These are phyloP conservation scores for Aspergillus taichungensis DNA, from an alignment of 495 filamentous ascomycete genomes.

Conservation along the genomic window DNA sequence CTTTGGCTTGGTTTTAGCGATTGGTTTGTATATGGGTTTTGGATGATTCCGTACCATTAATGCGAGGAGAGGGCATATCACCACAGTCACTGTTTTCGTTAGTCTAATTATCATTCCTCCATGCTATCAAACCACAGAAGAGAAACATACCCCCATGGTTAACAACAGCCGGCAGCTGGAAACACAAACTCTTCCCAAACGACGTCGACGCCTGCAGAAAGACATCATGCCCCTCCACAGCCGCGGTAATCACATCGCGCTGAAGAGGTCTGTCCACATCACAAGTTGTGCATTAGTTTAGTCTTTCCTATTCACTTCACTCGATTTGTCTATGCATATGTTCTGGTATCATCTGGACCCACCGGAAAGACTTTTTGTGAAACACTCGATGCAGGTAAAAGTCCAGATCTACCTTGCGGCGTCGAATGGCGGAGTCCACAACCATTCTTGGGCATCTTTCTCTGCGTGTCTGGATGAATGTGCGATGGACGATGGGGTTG, in stretches of 20 bases:
- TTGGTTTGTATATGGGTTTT: not conserved
- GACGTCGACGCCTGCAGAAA: conserved; percentile 95
- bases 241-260: conserved; percentile 74
- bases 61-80: conserved; percentile 82
- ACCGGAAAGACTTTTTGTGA: conserved; percentile 68
- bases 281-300: conserved; percentile 3
- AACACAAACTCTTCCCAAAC: conserved; percentile 92
- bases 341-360: conserved; percentile 2
- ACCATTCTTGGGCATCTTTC: too few relatives aligned
- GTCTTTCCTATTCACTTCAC: not conserved
- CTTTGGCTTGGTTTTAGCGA: conserved; percentile 27
- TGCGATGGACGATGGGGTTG: not conserved
- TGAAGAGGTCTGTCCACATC: conserved; percentile 61
- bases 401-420: conserved; percentile 56
- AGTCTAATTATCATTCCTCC: not conserved
- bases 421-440: not conserved
- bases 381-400: conserved; percentile 81
- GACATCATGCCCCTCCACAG: conserved; percentile 78
- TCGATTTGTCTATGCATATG: not conserved
- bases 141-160: conserved; percentile 64
- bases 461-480: too few relatives aligned
- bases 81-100: conserved; percentile 62
- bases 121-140: not conserved
- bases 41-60: conserved; percentile 57
- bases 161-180: conserved; percentile 83